Conservation (phyloP, 2,329 filamentous ascomycete species). For the Tothia fuscella region DNA sequence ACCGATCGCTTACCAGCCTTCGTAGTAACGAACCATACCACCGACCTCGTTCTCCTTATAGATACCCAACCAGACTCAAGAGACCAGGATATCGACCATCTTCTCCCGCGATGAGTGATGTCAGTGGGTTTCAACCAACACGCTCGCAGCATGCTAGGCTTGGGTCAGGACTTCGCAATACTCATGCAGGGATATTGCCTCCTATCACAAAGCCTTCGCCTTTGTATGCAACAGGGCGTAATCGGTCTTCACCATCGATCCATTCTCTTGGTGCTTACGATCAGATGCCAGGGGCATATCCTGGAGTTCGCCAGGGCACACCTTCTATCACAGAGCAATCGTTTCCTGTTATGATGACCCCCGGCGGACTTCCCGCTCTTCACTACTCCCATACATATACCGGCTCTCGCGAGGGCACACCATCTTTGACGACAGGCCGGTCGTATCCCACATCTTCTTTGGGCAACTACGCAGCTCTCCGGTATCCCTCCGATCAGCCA, state of each 20-base stretch:
- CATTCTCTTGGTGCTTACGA: background rate
- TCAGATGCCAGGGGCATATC: slow-evolving; percentile 1
- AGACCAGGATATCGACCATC: slow-evolving; percentile 29
- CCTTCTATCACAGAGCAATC: background rate
- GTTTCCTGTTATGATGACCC: no score
- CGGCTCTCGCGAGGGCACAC: slow-evolving; percentile 6
- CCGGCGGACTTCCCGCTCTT: no score
- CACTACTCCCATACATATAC: no score
- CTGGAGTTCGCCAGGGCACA: background rate
- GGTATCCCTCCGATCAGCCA: no score
- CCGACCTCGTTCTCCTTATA: slow-evolving; percentile 28
- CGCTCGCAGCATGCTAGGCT: slow-evolving; percentile 7
- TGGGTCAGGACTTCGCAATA: slow-evolving; percentile 6
- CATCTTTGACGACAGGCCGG: slow-evolving; percentile 15
- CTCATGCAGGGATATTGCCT: background rate
- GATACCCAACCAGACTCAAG: slow-evolving; percentile 30
- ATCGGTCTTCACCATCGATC: background rate
- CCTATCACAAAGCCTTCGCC: background rate
- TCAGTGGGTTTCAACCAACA: slow-evolving; percentile 15
- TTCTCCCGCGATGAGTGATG: slow-evolving; percentile 34
- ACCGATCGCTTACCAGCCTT: slow-evolving; percentile 33
- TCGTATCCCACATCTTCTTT: slow-evolving; percentile 15
- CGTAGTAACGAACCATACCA: slow-evolving; percentile 27
- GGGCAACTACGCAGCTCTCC: slow-evolving; percentile 23
- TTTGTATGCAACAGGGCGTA: background rate